Evolutionary conservation across 371 early-diverging fungal species (phyloP).

Genomic region (Mucor circinelloides): DNA sequence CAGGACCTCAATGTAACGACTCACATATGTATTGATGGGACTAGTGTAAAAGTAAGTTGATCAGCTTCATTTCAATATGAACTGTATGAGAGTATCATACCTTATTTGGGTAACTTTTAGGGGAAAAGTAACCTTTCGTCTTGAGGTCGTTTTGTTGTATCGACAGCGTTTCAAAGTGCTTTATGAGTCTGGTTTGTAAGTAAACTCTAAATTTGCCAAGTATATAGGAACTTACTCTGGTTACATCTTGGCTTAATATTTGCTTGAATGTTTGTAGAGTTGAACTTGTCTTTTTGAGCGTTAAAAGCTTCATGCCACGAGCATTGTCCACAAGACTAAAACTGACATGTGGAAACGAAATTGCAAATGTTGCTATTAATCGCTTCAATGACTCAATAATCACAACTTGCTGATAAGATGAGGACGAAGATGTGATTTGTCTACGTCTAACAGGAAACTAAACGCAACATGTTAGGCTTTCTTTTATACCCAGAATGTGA

Average conservation of each 20-base stretch:
- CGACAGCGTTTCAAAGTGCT: conserved; percentile 31
- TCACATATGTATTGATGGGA: conserved; percentile 52
- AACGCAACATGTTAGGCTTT: too few species aligned
- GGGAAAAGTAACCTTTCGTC: conserved; percentile 47
- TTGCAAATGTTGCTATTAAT: conserved; percentile 48
- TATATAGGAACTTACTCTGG: conserved; percentile 24
- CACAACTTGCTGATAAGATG: conserved; percentile 27
- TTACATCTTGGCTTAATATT: conserved; percentile 31
- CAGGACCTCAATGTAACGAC: not conserved
- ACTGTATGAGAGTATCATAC: conserved; percentile 19
- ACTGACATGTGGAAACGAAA: conserved; percentile 49
- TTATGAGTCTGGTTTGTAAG: not conserved
- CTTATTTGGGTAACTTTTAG: conserved; percentile 50
- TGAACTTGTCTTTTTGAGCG: conserved; percentile 38
- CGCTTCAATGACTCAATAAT: conserved; percentile 53
- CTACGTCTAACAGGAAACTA: conserved; percentile 67
- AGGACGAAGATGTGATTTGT: conserved; percentile 11
- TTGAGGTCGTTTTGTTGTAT: conserved; percentile 24
- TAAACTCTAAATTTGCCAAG: not conserved
- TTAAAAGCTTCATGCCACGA: conserved; percentile 41
- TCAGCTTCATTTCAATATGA: not conserved
- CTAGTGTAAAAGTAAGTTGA: conserved; percentile 12
- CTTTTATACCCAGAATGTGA: too few species aligned
- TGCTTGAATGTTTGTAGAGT: conserved; percentile 36
- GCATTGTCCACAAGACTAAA: conserved; percentile 51